Evolutionary conservation across 1,139 yeast genomes (phyloP), one percentile per base, ranked within the genome.

Genomic region (Saccharomycopsis hybrid): DNA sequence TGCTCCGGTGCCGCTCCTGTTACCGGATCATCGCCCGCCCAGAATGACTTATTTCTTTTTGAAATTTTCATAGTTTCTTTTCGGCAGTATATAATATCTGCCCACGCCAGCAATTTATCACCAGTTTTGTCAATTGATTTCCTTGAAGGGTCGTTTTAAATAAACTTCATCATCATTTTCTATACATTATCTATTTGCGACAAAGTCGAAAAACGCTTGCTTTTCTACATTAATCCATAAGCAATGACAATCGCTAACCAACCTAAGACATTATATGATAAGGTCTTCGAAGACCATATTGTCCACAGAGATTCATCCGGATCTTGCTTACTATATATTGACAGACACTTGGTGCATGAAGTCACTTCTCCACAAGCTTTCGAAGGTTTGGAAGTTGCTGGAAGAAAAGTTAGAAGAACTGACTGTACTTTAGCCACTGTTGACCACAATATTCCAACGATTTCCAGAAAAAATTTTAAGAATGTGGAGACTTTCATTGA

Each of bases 291-390:
- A 57, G 97, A 86, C 76, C 97, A 92, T 65, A 72, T 90, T 51
- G 97, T 92, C 59, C 92, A 89, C 69, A 73, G 78, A 63, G 96
- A 89, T 61, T 92, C 86, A 49, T 81, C 88, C 36, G 95, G 94
- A 38, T 88, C 96, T 11, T 83, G 77, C 63, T 75, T 92, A 59
- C 70, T 92, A 57, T 92, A 86, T 68, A 90, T 92, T 56, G 98
- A 92, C 69, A 86, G 98, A 69, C 98, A 92, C 67, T 75, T 92
- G 60, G 96, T 92, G 52, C 98, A 92, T 67, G 98, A 92, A 71
- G 98, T 92, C 50, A 92, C 98, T 1, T 89, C 97, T 37, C 98
- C 98, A 35, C 98, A 92, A 69, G 98, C 98, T 7, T 92, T 92
- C 64, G 98, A 92, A 71, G 97, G 97, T 41, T 77, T 92, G 61